Evolutionary conservation across 1,284 basidiomycete genomes (phyloP).

Genomic region (Fistulina hepatica): DNA sequence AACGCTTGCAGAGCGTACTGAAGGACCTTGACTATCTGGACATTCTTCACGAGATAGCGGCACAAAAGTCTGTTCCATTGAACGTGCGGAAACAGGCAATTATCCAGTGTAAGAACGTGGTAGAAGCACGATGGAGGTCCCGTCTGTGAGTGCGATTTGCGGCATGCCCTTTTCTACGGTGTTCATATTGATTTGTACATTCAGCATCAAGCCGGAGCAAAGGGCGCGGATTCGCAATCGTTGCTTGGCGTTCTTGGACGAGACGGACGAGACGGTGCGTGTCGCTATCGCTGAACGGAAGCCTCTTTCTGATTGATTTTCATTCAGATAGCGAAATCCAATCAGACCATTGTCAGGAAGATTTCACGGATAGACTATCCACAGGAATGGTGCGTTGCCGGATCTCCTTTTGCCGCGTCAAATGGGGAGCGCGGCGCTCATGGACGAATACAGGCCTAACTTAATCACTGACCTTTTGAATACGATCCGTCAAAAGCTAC

Average conservation of each 20-base stretch:
- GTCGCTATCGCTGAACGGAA: not conserved
- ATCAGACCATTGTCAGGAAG: slow-evolving; percentile 57
- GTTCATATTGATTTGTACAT: not conserved
- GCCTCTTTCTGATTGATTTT: slow-evolving; percentile 5
- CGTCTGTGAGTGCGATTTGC: slow-evolving; percentile 45
- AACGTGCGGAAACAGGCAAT: slow-evolving; percentile 65
- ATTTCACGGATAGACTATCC: slow-evolving; percentile 68
- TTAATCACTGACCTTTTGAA: slow-evolving; percentile 48
- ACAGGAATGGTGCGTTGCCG: slow-evolving; percentile 40
- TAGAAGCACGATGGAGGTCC: slow-evolving; percentile 56
- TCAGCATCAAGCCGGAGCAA: slow-evolving; percentile 31
- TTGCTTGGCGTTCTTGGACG: slow-evolving; percentile 53
- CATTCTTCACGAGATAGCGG: slow-evolving; percentile 61
- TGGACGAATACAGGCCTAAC: slow-evolving; percentile 38
- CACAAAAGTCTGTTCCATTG: slow-evolving; percentile 43
- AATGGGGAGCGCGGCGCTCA: slow-evolving; percentile 3
- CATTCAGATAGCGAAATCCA: slow-evolving; percentile 60
- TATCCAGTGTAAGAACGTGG: slow-evolving; percentile 74
- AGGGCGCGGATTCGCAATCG: slow-evolving; percentile 46
- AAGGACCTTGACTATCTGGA: slow-evolving; percentile 59
- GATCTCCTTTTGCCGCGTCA: slow-evolving; percentile 4
- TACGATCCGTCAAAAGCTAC: slow-evolving; percentile 40
- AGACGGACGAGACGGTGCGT: slow-evolving; percentile 60
- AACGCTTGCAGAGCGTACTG: slow-evolving; percentile 54
- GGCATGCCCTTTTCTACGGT: not conserved